Evolutionary conservation across 345 rosid species (phyloP).

Genomic region (Syzygium jambos): DNA sequence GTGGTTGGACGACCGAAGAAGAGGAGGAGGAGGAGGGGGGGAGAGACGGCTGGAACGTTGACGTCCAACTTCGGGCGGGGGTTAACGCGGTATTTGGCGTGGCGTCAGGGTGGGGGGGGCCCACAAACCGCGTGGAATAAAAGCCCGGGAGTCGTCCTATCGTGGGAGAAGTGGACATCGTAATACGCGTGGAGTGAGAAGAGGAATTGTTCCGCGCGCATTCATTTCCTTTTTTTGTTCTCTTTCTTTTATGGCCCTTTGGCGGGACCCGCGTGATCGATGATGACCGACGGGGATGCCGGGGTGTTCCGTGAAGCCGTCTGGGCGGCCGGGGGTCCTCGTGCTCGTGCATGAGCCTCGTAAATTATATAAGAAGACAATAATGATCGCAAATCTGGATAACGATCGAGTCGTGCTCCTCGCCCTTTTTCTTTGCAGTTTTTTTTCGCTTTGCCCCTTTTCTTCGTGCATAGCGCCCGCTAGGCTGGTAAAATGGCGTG

Average conservation of each 20-base stretch:
- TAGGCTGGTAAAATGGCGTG: rapidly evolving
- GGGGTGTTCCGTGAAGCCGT: neutral
- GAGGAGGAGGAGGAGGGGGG: neutral
- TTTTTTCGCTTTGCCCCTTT: neutral
- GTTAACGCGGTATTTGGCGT: neutral
- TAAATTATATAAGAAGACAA: neutral
- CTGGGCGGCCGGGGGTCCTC: neutral
- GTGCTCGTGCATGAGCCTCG: neutral
- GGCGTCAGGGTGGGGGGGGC: neutral
- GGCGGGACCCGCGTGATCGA: neutral
- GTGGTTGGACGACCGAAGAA: neutral
- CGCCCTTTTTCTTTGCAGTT: neutral
- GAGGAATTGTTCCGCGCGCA: neutral
- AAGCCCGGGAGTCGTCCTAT: neutral
- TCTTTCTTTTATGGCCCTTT: neutral
- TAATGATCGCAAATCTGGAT: neutral
- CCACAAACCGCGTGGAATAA: neutral
- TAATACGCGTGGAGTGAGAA: neutral
- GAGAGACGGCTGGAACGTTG: neutral
- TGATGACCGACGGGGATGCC: rapidly evolving
- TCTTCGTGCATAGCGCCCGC: neutral
- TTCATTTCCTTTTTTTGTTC: no score
- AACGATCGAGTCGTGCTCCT: neutral
- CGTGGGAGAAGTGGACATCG: neutral
- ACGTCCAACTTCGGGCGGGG: neutral